Base-by-base conservation (phyloP, 2,329 filamentous ascomycete species). In the Botrytis galanthina region DNA sequence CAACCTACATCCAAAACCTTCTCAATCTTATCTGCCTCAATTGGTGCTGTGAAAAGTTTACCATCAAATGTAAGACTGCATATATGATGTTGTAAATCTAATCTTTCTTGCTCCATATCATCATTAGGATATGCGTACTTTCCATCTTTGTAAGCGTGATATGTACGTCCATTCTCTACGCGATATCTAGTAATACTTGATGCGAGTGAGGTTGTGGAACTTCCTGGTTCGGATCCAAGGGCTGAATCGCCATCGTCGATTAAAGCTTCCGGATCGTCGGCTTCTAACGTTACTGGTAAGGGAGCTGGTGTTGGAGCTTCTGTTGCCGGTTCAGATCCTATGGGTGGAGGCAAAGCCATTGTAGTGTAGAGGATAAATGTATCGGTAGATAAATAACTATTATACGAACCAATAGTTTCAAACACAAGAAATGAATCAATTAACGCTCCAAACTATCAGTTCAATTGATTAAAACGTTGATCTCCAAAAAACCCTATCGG, bases 91-190 rank as follows among this genome's bases (percentile, higher is more conserved):
- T 73, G 64, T 20, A 73, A 29, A 59, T 73, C 72, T 22, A 70
- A 29, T 88, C 86, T 82, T 75, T 88, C 87, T 77, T 88, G 87
- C 79, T 89, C 87, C 16, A 84, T 81, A 59, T 88, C 87, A 74
- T 89, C 87, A 72, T 89, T 89, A 51, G 87, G 87, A 64, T 88
- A 87, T 12, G 35, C 51, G 32, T 73, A 73, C 32, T 59, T 48
- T 51, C 73, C 70, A 60, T 73, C 76, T 72, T 74, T 74, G 29
- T 73, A 83, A 10, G 82, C 77, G 69, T 84, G 82, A 61, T 84
- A 84, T 0, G 82, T 83, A 26, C 83, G 77, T 1, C 83, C 83
- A 73, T 84, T 82, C 62, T 83, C 82, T 6, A 78, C 75, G 10
- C 81, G 81, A 74, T 82, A 83, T 18, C 78, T 76, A 46, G 79